Base-by-base conservation (phyloP, 495 filamentous ascomycete genomes). In the Parathielavia appendiculata region DNA sequence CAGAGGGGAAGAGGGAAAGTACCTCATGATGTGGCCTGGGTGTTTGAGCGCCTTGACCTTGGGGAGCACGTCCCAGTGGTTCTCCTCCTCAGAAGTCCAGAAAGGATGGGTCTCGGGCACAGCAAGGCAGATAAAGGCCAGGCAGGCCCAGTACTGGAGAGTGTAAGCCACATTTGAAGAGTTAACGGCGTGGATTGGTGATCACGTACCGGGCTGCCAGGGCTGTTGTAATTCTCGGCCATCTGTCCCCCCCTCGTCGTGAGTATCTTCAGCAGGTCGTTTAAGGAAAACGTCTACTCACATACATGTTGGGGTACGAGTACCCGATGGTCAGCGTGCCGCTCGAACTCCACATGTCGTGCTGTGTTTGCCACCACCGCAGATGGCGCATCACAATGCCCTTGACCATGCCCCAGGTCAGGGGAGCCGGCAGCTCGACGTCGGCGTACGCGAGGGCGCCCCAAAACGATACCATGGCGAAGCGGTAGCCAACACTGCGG, bases 381-480 rank as follows among this genome's bases (percentile, higher is more conserved):
- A 92, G 74, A 65, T 91, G 83, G 26, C 88, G 79, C 35, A 92
- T 70, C 22, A 90, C 74, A 11, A 92, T 76, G 2, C 88, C 88
- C 65, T 88, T 88, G 19, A 91, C 83, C 50, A 90, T 84, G 17
- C 88, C 87, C 85, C 85, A 89, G 17, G 83, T 86, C 45, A 91
- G 70, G 0, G 86, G 86, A 0, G 76, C 76, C 5, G 88, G 86
- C 14, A 89, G 77, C 40, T 88, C 84, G 50, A 90, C 82, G 58
- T 84, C 83, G 2, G 87, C 88, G 63, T 88, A 90, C 4, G 83
- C 88, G 32, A 90, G 68, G 9, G 87, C 84, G 23, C 86, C 86
- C 87, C 87, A 92, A 73, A 91, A 91, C 10, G 81, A 86, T 10
- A 83, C 84, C 86, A 91, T 91, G 32, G 87, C 88, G 67, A 90